Evolutionary conservation across 1,139 yeast species (phyloP), one percentile per base, ranked within the genome.

Genomic region (Candida tunisiensis): DNA sequence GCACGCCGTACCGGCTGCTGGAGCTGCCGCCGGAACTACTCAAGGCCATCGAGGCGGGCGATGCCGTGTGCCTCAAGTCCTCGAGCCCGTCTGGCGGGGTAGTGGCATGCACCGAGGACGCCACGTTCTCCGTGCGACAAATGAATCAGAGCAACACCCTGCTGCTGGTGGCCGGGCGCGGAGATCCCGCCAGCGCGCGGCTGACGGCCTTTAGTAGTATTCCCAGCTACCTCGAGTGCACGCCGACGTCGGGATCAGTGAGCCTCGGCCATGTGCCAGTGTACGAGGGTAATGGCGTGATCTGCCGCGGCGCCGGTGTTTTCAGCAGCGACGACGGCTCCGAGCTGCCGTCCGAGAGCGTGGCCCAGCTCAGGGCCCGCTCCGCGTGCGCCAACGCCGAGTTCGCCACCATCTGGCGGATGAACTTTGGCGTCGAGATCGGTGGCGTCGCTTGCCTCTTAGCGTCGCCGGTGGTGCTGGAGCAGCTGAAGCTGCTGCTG

Each of bases 91-190:
- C 52, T 5, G 49, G 60, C 14, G 65, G 64, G 24, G 60, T 77
- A 15, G 78, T 73, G 16, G 47, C 79, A n/a, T 74, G 85, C 34
- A 66, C 91, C 1, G 42, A 52, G 6, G 39, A 53, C 22, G 49
- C 58, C 30, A 75, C 93, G 0, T 82, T 69, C 65, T 59, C 59
- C 30, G 44, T 83, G 13, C 62, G 85, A 26, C 85, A 77, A 41
- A 74, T 79, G 60, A 79, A 80, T 45, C 95, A 85, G 48, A 78
- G 94, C 7, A 83, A 85, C 47, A 66, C 91, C 1, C 72, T 78
- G 8, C 48, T 82, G 39, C 39, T 83, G 19, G 50, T 70, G n/a
- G n/a, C n/a, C n/a, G n/a, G n/a, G 51, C 56, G 27, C 34, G 29
- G 6, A 29, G 29, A 35, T 42, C 31, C 6, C 16, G 34, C 39